Evolutionary conservation across 331 rosid species (phyloP), one percentile per base, ranked within the genome.

Genomic region (Phaseolus coccineus): DNA sequence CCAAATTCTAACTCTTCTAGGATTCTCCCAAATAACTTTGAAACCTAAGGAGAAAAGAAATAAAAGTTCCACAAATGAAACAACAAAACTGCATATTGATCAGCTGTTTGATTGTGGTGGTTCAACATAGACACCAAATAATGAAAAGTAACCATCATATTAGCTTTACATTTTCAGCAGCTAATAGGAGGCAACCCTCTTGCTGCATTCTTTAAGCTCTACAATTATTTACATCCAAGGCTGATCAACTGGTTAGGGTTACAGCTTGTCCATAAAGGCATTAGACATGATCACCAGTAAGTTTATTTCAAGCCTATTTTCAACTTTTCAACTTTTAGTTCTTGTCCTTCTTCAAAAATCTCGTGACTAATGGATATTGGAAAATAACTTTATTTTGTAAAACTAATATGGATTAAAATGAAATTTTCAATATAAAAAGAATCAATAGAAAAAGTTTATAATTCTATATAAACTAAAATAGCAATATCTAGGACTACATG

Each of bases 181-280:
- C 58, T 12, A 80, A 71, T 69, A 65, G 85, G 71, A 19, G 90
- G 84, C 74, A 79, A 67, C 35, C 64, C 52, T 77, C 81, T 66
- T 90, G 94, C 83, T 78, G 75, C 65, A 85, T 90, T 80, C 93
- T 89, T 39, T 91, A 82, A 80, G 69, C 69, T 75, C 46, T 39
- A 0, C 10, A 63, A 8, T 22, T 46, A 62, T 52, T 70, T 14
- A 22, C 69, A 65, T 73, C 52, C 62, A 72, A 76, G 16, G 63
- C 28, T 69, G 15, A 57, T 66, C 16, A 58, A 55, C 59, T 74
- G 68, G 15, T 30, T 68, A 58, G 8, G 40, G 51, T 73, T 48
- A 48, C 66, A 19, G 19, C 58, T 55, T 69, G 65, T 52, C 2
- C 63, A 22, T 42, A 31, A 55, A 1, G n/a, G 28, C 53, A 56